phyloP scores from a whole-genome alignment of 2,329 filamentous ascomycete genomes.

The Trichoderma polysporum region DNA sequence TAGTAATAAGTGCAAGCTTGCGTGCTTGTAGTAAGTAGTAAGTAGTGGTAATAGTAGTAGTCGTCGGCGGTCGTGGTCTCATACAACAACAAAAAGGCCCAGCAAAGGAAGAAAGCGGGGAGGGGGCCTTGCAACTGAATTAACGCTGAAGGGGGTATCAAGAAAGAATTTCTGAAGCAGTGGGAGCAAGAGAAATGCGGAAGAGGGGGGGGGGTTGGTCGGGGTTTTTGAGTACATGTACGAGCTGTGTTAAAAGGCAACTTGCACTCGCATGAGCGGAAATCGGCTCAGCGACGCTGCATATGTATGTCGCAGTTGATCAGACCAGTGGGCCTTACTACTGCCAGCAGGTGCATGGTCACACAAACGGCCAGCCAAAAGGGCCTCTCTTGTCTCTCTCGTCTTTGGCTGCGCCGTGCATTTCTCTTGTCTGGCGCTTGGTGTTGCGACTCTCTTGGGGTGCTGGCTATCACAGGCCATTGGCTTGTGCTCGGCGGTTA shows the following conservation, averaged over 20 bases:
- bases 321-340: constrained; percentile 7
- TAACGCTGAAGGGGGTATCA: constrained; percentile 11
- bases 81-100: constrained; percentile 7
- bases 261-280: too few relatives aligned
- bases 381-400: neutral
- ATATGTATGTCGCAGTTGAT: neutral
- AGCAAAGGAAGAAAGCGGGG: neutral
- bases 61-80: constrained; percentile 18
- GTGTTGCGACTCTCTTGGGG: neutral
- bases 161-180: constrained; percentile 17
- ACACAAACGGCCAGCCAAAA: constrained; percentile 15
- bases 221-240: neutral
- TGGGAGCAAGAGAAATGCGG: constrained; percentile 14
- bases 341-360: constrained; percentile 21
- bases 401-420: too few relatives aligned
- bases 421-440: neutral
- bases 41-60: neutral
- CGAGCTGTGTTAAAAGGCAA: too few relatives aligned
- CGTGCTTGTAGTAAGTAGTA: too few relatives aligned
- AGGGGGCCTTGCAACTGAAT: neutral
- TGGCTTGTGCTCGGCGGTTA: constrained; percentile 42
- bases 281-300: neutral
- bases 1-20: too few relatives aligned
- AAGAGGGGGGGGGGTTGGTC: neutral
- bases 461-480: constrained; percentile 26